Evolutionary conservation across 441 rosid species (phyloP), one percentile per base, ranked within the genome.

Genomic region (Pelargonium exstipulatum): DNA sequence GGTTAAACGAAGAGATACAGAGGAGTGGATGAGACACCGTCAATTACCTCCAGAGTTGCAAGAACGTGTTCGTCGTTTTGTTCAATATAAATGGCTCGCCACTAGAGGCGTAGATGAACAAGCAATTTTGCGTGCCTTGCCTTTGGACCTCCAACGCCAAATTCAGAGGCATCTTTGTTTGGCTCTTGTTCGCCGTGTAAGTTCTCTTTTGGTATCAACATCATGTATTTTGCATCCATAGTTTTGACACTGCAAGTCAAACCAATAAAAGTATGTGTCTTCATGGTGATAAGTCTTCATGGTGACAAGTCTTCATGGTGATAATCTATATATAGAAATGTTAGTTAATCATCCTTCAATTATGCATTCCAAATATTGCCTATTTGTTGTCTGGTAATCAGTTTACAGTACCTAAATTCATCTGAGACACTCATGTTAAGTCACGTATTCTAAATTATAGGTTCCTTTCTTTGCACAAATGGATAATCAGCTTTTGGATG

Each of bases 1-100:
- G 71, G 77, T 90, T 32, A 90, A 88, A 82, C 86, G 87, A 77
- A 85, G 98, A 78, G 98, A 94, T 77, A 90, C 96, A 0, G 97
- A 94, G 73, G 95, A 94, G 76, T 94, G 98, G 98, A 94, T 91
- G 97, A 84, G 83, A 77, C 98, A 94, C 77, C 97, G 97, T 51
- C 93, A 89, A 78, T 95, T 91, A 64, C 98, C 97, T 29, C 91
- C 84, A 74, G 95, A 87, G 67, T 75, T 94, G 77, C 87, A 69
- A 76, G 78, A 74, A 42, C 84, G 90, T 26, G 91, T 94, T 62
- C 82, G 86, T 16, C 83, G 92, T 48, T 91, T 87, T 71, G 96
- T 80, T 71, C 98, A 88, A 68, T 94, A 91, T 75, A 91, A 86
- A 78, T 94, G 98, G 98, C 80, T 91, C 53, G 92, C 97, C 51